These are phyloP conservation scores for Grammothele lineata DNA, from an alignment of 768 basidiomycete species.

Conservation along the genomic window DNA sequence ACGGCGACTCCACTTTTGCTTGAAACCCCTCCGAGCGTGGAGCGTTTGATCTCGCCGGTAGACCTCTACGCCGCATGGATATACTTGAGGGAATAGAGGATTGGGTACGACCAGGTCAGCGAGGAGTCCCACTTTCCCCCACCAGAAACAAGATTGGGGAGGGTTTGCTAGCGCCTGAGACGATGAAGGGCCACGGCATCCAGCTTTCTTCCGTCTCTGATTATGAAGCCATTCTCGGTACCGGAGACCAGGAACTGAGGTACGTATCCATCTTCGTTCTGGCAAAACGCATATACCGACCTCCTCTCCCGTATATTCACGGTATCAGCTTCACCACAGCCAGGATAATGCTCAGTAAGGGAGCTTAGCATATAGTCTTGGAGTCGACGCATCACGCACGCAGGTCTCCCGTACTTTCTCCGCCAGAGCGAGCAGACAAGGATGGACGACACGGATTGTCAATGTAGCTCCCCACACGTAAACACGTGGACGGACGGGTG, in stretches of 20 bases:
- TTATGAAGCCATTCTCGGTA: slow-evolving; percentile 81
- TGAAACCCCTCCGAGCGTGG: slow-evolving; percentile 67
- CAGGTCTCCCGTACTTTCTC: too few species aligned
- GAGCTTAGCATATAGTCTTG: slow-evolving; percentile 72
- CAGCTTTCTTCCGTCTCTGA: slow-evolving; percentile 83
- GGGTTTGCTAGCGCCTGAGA: slow-evolving; percentile 69
- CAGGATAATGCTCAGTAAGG: slow-evolving; percentile 78
- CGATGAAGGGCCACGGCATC: slow-evolving; percentile 55
- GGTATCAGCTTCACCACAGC: slow-evolving; percentile 63
- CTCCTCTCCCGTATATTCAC: slow-evolving; percentile 10
- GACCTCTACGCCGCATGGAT: slow-evolving; percentile 35
- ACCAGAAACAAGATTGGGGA: slow-evolving; percentile 68
- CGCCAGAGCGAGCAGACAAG: too few species aligned
- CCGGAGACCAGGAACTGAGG: slow-evolving; percentile 73
- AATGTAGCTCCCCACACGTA: slow-evolving; percentile 70
- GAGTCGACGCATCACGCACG: slow-evolving; percentile 85
- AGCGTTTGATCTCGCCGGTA: slow-evolving; percentile 52
- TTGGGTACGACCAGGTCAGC: slow-evolving; percentile 66
- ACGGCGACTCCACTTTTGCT: slow-evolving; percentile 61
- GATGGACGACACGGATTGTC: slow-evolving; percentile 64
- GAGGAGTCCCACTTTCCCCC: slow-evolving; percentile 69
- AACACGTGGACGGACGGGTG: slow-evolving; percentile 77
- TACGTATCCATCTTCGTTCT: slow-evolving; percentile 26
- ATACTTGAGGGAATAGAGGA: slow-evolving; percentile 67
- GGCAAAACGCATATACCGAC: too few species aligned